Percentiles rank a stretch among this genome's conserved stretches.
Evolutionary conservation across 208 protist species (phyloP).

Genomic region (Crithidia bombi): DNA sequence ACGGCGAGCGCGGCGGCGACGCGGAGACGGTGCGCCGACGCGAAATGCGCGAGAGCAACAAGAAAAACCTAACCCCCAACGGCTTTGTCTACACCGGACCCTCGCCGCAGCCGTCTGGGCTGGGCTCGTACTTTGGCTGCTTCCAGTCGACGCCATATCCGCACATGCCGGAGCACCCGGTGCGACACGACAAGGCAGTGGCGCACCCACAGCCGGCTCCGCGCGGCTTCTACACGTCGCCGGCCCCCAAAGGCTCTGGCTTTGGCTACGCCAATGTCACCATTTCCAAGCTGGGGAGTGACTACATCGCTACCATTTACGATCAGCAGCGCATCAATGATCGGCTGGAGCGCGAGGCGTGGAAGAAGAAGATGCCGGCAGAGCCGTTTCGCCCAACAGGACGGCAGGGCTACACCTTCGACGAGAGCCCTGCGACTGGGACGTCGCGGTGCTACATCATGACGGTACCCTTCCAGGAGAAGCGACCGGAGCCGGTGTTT

Average conservation of each 20-base stretch:
- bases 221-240: conserved; percentile 83
- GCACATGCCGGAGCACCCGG: conserved; percentile 63
- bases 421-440: conserved; percentile 74
- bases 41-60: conserved; percentile 58
- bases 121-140: conserved; percentile 89
- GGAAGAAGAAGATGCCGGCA: conserved; percentile 66
- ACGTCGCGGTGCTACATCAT: conserved; percentile 83
- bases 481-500: conserved; percentile 42
- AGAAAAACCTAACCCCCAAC: conserved; percentile 77
- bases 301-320: conserved; percentile 89
- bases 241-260: conserved; percentile 66
- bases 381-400: conserved; percentile 70
- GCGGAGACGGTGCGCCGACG: conserved; percentile 54
- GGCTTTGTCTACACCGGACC: conserved; percentile 78
- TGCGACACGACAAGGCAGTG: conserved; percentile 40
- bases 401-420: conserved; percentile 83
- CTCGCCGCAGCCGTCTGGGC: conserved; percentile 49
- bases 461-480: conserved; percentile 72
- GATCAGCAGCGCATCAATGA: conserved; percentile 73
- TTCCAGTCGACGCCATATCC: conserved; percentile 60
- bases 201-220: conserved; percentile 41
- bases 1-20: conserved; percentile 81
- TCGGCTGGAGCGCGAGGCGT: conserved; percentile 50
- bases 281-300: conserved; percentile 59
- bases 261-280: conserved; percentile 66